A percentile compares a stretch with the other conserved stretches of the same genome.
These are phyloP conservation scores for Aureobasidium sp. DNA, from an alignment of 2,329 filamentous ascomycete genomes.

Conservation along the genomic window DNA sequence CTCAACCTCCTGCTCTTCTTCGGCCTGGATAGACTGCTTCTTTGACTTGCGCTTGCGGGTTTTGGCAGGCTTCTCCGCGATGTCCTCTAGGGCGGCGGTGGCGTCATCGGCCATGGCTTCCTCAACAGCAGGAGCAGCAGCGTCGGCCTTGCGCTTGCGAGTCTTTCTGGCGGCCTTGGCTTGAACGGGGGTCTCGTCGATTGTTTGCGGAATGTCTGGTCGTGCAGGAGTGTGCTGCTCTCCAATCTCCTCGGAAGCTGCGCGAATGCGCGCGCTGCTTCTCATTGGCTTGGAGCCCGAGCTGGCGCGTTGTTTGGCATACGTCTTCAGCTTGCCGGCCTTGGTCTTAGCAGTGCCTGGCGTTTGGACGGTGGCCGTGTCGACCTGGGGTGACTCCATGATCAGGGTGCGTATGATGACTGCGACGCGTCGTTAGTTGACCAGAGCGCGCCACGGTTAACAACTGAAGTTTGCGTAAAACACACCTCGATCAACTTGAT, in stretches of 20 bases:
- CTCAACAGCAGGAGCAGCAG: background rate
- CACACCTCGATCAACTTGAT: background rate
- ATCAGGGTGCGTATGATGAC: background rate
- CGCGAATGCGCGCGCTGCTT: constrained; percentile 6
- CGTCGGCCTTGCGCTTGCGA: background rate
- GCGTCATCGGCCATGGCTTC: background rate
- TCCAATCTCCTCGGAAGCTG: background rate
- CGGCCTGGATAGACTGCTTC: background rate
- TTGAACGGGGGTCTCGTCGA: constrained; percentile 2
- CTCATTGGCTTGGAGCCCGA: constrained; percentile 1
- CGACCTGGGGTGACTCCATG: constrained; percentile 4
- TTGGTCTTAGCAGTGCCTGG: constrained; percentile 6
- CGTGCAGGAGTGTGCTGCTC: background rate
- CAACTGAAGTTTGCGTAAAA: background rate
- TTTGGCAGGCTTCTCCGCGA: background rate
- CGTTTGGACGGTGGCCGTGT: background rate
- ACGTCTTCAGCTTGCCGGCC: constrained; percentile 10
- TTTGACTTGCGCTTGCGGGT: background rate
- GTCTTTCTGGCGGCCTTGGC: constrained; percentile 2
- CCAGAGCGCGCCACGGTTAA: background rate
- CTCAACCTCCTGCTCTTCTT: background rate
- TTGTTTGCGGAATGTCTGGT: constrained; percentile 7
- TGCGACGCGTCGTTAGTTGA: constrained; percentile 11
- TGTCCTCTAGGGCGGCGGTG: background rate
- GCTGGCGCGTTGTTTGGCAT: constrained; percentile 7